Evolutionary conservation across 208 protist genomes (phyloP), one percentile per base, ranked within the genome.

Genomic region (Leptomonas pyrrhocoris): DNA sequence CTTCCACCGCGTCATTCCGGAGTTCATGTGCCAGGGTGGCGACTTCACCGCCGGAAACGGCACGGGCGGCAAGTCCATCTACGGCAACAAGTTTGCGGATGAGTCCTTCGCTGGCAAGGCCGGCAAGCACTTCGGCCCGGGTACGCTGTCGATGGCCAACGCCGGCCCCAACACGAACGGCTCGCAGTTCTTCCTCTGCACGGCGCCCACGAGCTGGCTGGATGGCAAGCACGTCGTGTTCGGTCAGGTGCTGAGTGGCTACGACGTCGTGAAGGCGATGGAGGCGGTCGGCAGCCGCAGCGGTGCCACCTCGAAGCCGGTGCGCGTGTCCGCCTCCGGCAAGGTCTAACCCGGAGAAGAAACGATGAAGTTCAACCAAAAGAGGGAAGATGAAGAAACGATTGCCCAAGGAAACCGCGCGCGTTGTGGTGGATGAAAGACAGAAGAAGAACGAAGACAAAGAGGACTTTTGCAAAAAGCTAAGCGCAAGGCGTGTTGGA

Each of bases 221-320:
- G 90, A 98, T 74, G 92, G 93, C 80, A 98, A 98, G 84, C 98
- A 99, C 76, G 95, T 98, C 61, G 97, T 98, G 46, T 98, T 99
- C 62, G 98, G 98, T 30, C 80, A 95, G 78, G 93, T 98, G 61
- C 66, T 97, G 51, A 78, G 95, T 27, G 93, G 94, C 63, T 94
- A 93, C 70, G 79, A 97, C 28, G 80, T 95, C 43, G 74, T 98
- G 12, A 88, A 88, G 79, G 83, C 79, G 48, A 90, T 97, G 77
- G 94, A 97, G 77, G 66, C 65, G 25, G 84, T 93, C 19, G 88
- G 90, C 68, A 85, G 79, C 60, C 59, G 63, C 51, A 78, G 31
- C 53, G 92, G 89, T 53, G 63, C 53, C 48, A 89, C 90, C 55
- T 64, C 51, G 58, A 58, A 81, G 72, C 81, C 85, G 19, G 84